A percentile compares a stretch with the other conserved stretches of the same genome.
phyloP scores from a whole-genome alignment of 108 stramenopile genomes.

The Cyclotella distinguenda region DNA sequence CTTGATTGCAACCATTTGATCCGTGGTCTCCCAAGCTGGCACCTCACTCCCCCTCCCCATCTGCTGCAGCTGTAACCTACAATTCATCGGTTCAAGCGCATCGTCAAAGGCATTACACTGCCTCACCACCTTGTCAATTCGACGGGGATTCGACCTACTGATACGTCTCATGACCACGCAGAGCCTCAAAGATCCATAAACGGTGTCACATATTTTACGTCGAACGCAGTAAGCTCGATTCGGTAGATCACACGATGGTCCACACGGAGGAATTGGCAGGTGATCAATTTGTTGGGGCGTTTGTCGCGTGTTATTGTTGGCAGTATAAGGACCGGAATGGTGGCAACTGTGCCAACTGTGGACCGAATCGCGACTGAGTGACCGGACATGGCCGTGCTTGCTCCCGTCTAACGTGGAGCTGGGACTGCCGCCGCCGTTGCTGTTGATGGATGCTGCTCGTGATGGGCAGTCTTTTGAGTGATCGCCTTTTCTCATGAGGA shows the following conservation, averaged over 20 bases:
- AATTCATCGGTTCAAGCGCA: neutral
- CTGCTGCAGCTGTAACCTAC: neutral
- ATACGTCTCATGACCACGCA: constrained; percentile 35
- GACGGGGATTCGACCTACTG: neutral
- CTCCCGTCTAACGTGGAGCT: neutral
- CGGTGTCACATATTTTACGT: constrained; percentile 34
- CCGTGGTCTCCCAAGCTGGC: constrained; percentile 39
- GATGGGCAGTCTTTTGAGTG: constrained; percentile 28
- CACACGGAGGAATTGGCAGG: constrained; percentile 25
- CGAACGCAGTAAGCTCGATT: constrained; percentile 33
- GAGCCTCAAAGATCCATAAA: constrained; percentile 34
- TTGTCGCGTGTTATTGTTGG: neutral
- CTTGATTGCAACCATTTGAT: constrained; percentile 44
- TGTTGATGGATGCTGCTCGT: too few relatives aligned
- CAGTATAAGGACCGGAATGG: neutral
- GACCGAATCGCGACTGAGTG: neutral
- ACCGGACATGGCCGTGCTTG: constrained; percentile 5
- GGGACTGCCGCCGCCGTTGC: neutral
- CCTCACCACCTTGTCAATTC: neutral
- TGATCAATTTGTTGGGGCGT: too few relatives aligned
- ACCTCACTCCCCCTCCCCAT: neutral
- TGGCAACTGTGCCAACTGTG: constrained; percentile 17
- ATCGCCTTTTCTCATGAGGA: constrained; percentile 23
- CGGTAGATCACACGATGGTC: constrained; percentile 20
- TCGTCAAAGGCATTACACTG: neutral